Evolutionary conservation across 305 asterid species (phyloP), one percentile per base, ranked within the genome.

Genomic region (Solanum aculeatissimum): DNA sequence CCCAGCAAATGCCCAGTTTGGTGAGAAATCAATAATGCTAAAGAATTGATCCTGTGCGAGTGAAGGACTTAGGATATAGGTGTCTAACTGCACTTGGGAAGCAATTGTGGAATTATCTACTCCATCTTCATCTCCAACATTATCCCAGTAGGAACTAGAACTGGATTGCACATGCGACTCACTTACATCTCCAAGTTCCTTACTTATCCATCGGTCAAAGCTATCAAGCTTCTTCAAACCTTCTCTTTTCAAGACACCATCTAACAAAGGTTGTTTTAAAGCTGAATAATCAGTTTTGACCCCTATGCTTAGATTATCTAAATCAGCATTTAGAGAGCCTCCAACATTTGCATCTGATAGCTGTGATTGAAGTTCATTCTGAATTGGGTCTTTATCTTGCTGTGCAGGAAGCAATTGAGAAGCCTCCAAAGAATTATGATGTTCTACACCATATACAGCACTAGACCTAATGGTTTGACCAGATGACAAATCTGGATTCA

Each of bases 131-230:
- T 88, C 89, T 85, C 91, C 92, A 83, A 93, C 97, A 85, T 87
- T 86, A 86, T 91, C 98, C 99, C 99, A 96, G 90, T 92, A 90
- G 82, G 88, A 77, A 84, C 90, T 92, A 85, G 97, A 89, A 87
- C 85, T 87, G 81, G 98, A 86, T 84, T 91, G 95, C 87, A 89
- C 54, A 77, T 89, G 90, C 62, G 97, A 84, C 89, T 93, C 98
- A 70, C 93, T 88, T 49, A 97, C 98, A 88, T 97, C 99, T 71
- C 91, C 99, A 29, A 97, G 96, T 89, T 97, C 99, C 90, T 90
- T 95, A 88, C 94, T 93, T 91, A 97, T 92, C 99, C 98, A 97
- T 47, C 98, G 95, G 88, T 94, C 98, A 88, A 97, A 97, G 92
- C 99, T 97, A 86, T 97, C 99, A 11, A 95, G 93, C 92, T 95